Evolutionary conservation across 1,139 yeast species (phyloP), one percentile per base, ranked within the genome.

Genomic region (Suhomyces taliae): DNA sequence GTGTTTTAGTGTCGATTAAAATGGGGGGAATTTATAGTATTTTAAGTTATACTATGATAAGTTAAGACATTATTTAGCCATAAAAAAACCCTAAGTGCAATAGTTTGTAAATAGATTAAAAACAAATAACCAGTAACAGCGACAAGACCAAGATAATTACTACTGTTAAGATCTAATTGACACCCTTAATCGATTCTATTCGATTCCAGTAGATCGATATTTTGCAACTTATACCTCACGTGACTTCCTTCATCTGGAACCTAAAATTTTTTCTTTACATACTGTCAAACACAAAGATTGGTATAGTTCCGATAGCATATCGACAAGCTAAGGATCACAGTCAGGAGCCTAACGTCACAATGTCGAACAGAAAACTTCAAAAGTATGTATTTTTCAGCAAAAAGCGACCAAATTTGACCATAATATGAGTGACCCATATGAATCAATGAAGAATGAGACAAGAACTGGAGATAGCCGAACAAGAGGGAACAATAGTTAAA

Each of bases 311-410:
- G 24, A 36, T 19, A 36, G 38, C 19, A 36, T 12, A 36, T 9
- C 27, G 38, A 14, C 38, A 14, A 36, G 38, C 14, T 36, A 29
- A 11, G 32, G 32, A 11, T n/a, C 34, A 12, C n/a, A 5, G n/a
- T 6, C 14, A 37, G 34, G 34, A 27, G 8, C 32, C 24, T 36
- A 27, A 15, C 10, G 31, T 24, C 10, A 49, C 27, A 40, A 70
- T 71, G 76, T 65, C 76, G 35, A 73, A 72, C 47, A 60, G 80
- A 52, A 75, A 75, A 58, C 71, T 75, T 57, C 79, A 75, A 55
- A 75, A 75, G 79, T 74, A 73, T 56, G 79, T 61, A 38, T 14
- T 33, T 19, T 12, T 27, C 15, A 8, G 19, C 8, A 27, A 15
- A 19, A 29, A 29, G n/a, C 4, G 9, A 11, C 11, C 11, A 29